phyloP scores from a whole-genome alignment of 768 basidiomycete genomes.

The Gelatoporia subvermispora region DNA sequence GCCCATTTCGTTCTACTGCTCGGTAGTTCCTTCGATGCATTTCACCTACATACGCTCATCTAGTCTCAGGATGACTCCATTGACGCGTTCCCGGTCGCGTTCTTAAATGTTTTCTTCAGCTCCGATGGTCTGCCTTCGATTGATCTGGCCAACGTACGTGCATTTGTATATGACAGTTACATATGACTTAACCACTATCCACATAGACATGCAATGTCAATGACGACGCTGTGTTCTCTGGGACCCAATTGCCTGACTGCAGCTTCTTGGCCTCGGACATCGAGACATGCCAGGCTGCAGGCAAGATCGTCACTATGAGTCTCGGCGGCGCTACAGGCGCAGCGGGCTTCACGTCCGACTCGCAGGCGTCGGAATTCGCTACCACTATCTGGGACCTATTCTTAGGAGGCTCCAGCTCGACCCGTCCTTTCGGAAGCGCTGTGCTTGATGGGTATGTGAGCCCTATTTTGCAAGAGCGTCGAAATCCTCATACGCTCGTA shows the following conservation, averaged over 20 bases:
- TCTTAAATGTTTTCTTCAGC: conserved; percentile 56
- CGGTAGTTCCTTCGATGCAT: conserved; percentile 25
- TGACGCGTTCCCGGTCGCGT: conserved; percentile 57
- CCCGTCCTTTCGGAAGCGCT: conserved; percentile 67
- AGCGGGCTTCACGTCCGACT: conserved; percentile 54
- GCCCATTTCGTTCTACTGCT: conserved; percentile 46
- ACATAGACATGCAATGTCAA: conserved; percentile 58
- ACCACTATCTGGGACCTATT: conserved; percentile 71
- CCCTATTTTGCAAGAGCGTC: background rate
- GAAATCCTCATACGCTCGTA: background rate
- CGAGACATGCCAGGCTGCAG: conserved; percentile 49
- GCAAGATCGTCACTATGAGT: conserved; percentile 35
- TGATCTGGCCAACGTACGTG: conserved; percentile 52
- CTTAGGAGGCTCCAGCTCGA: conserved; percentile 55
- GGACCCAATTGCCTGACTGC: conserved; percentile 61
- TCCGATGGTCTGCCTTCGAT: conserved; percentile 54
- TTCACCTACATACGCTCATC: background rate
- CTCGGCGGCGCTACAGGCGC: conserved; percentile 48
- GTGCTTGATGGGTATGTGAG: conserved; percentile 63
- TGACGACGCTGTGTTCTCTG: conserved; percentile 54
- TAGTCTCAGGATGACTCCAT: conserved; percentile 45
- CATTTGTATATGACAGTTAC: background rate
- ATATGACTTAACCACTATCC: background rate
- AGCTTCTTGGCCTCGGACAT: conserved; percentile 56
- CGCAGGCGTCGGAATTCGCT: conserved; percentile 54